These are phyloP conservation scores for Lentithecium fluviatile DNA, from an alignment of 495 filamentous ascomycete species.

Conservation along the genomic window DNA sequence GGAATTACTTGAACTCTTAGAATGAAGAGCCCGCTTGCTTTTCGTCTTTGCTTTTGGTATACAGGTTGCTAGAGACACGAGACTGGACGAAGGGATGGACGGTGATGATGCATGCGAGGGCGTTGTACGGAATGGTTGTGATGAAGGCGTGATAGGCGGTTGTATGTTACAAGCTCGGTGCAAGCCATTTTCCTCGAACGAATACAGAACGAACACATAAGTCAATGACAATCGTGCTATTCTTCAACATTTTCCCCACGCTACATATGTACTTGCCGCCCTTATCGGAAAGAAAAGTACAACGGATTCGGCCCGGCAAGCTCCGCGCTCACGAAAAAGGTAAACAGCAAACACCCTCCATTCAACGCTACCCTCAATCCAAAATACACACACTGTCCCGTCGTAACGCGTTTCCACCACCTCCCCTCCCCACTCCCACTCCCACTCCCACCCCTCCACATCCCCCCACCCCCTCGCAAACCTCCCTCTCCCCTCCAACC, in stretches of 20 bases:
- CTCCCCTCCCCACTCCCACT: background rate
- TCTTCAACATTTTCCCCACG: no score
- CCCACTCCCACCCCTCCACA: slow-evolving; percentile 3
- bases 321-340: slow-evolving; percentile 15
- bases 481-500: slow-evolving; percentile 7
- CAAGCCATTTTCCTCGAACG: no score
- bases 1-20: slow-evolving; percentile 75
- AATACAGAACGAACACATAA: no score
- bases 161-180: no score
- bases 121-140: background rate
- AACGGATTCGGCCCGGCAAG: slow-evolving; percentile 15
- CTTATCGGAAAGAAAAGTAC: no score
- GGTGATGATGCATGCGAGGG: background rate
- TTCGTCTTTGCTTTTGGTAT: no score
- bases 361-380: slow-evolving; percentile 3
- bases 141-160: no score
- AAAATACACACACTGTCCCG: background rate
- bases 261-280: no score
- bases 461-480: background rate
- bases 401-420: background rate
- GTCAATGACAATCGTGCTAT: no score
- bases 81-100: no score
- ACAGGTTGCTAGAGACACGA: no score
- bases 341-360: slow-evolving; percentile 6
- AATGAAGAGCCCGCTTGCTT: background rate